Base-by-base conservation (phyloP, 2,329 filamentous ascomycete genomes). In the Apiospora marii region DNA sequence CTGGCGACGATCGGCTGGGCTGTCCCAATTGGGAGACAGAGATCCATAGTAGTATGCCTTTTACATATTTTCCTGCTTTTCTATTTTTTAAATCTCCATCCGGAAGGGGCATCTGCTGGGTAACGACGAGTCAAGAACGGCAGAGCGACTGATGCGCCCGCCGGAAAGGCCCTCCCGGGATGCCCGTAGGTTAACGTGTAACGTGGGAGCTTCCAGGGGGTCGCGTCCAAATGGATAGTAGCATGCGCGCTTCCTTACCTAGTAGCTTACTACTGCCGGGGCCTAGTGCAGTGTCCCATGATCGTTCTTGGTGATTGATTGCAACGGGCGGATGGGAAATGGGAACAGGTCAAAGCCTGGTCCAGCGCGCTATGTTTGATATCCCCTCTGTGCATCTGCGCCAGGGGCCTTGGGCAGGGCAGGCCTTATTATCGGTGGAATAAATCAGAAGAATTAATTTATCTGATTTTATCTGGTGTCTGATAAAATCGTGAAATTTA, bases 1-100 rank as follows among this genome's bases (percentile, higher is more conserved):
- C 37, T 41, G 16, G 68, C 46, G 46, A 70, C 68, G 48, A 70
- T 49, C 68, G 58, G 58, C 19, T 64, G 8, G 58, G 58, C 34
- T 64, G 58, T 64, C 58, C 58, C 30, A 41, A 64, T 64, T 19
- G 53, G 58, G 34, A 41, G 22, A 41, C 24, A 41, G n/a, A 22
- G 34, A n/a, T 4, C 27, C 27, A 30, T 30, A 30, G 27, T 30
- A 30, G 27, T 4, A 34, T 37, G 58, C 19, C 22, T 6, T 41
- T 41, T 24, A 13, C 46, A 7, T 51, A 10, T 12, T 24, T 27
- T 51, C 5, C 13, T 37, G 22, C 19, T 24, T n/a, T 41, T n/a
- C 5, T 10, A n/a, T 37, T 24, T 30, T 30, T 30, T 30, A 2
- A 4, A 2, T 30, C 27, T 4, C 2, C 58, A 19, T 64, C 58